These are phyloP conservation scores for Cordyceps farinosa DNA, from an alignment of 2,329 filamentous ascomycete species.

Conservation along the genomic window DNA sequence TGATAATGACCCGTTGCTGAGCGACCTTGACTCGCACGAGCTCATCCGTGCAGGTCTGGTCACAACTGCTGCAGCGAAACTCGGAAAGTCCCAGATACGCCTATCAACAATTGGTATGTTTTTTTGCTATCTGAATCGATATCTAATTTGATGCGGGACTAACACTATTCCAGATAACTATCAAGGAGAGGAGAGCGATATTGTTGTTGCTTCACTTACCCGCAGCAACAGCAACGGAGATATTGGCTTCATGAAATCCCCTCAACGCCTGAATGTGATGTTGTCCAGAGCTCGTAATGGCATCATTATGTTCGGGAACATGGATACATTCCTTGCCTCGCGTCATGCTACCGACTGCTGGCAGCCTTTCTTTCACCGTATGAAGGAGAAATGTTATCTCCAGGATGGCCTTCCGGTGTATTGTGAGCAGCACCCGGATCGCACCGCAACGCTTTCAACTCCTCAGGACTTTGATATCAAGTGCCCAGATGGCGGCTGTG, in stretches of 20 bases:
- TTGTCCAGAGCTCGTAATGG: slow-evolving; percentile 63
- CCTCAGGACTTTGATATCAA: slow-evolving; percentile 57
- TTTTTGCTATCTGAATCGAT: neutral
- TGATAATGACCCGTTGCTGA: slow-evolving; percentile 62
- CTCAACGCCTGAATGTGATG: slow-evolving; percentile 67
- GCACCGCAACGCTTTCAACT: slow-evolving; percentile 40
- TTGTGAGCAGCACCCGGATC: slow-evolving; percentile 58
- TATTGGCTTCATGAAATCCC: slow-evolving; percentile 67
- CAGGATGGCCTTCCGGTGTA: slow-evolving; percentile 58
- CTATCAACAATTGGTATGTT: slow-evolving; percentile 66
- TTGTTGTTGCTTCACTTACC: slow-evolving; percentile 66
- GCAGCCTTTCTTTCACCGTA: slow-evolving; percentile 51
- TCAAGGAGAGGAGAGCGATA: slow-evolving; percentile 72
- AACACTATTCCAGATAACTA: slow-evolving; percentile 59
- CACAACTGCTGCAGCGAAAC: slow-evolving; percentile 47
- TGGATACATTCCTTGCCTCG: slow-evolving; percentile 60
- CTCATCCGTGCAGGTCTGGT: slow-evolving; percentile 57
- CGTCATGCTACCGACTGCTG: slow-evolving; percentile 44
- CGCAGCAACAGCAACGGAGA: slow-evolving; percentile 61
- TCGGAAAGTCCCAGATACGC: slow-evolving; percentile 50
- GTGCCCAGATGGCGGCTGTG: slow-evolving; percentile 69
- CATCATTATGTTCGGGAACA: slow-evolving; percentile 68
- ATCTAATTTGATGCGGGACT: neutral
- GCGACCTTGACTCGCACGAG: slow-evolving; percentile 64
- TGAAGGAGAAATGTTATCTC: slow-evolving; percentile 50